Evolutionary conservation across 169 alveolate genomes (phyloP), one percentile per base, ranked within the genome.

Genomic region (Cryptosporidium muris): DNA sequence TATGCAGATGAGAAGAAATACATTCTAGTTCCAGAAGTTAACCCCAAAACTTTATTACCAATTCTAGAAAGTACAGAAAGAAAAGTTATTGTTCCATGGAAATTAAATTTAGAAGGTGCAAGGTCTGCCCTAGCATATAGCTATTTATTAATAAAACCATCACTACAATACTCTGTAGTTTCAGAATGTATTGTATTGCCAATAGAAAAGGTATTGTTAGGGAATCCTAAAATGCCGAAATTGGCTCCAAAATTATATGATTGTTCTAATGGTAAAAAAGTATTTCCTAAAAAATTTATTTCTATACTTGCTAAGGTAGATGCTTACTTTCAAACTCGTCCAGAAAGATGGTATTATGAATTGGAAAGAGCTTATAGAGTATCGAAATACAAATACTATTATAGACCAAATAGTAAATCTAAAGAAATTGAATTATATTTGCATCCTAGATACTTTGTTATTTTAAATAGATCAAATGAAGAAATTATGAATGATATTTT

Each of bases 361-460:
- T 64, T 74, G 40, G 85, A 74, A 14, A 54, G 85, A 9, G 85
- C 60, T 6, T 54, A 58, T 48, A 74, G 85, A 54, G 52, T 74
- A 37, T 74, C 85, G 9, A 66, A 74, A 74, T 25, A 58, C 49
- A 45, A 9, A 14, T 74, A 74, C 48, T 1, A 7, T 4, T 74
- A 74, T 42, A 74, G 54, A 36, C 74, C 85, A 34, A 74, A 74
- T 49, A 58, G 74, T 16, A 74, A 74, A 48, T 43, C 85, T 42
- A 66, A 66, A 0, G 85, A 74, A 25, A 68, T 74, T 9, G 45
- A 16, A 48, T 58, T 74, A 8, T 43, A 60, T 45, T 52, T 74
- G 3, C 85, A 74, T 49, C 85, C 85, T 8, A 74, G 49, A 45
- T 74, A 74, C 48, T 74, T 45, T 34, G 85, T 74, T 5, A 34